Evolutionary conservation across 1,284 basidiomycete genomes (phyloP).

Genomic region (Ceratobasidium sp.): DNA sequence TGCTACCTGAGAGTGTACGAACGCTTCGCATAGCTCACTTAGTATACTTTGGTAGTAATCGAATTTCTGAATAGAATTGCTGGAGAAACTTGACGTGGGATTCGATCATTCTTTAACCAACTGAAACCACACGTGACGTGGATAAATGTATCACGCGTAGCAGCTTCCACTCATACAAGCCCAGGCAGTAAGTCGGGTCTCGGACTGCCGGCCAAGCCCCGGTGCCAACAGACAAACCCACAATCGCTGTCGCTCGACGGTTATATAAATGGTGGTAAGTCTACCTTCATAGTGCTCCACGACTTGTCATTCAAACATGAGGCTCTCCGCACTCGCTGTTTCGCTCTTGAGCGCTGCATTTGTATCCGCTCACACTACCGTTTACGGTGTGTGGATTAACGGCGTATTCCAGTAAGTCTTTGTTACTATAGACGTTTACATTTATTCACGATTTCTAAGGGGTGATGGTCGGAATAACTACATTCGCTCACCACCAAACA

Average conservation of each 20-base stretch:
- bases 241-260: background rate
- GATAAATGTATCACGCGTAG: conserved; percentile 1
- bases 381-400: conserved; percentile 43
- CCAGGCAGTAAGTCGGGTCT: conserved; percentile 20
- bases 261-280: conserved; percentile 7
- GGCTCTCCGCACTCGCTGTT: conserved; percentile 22
- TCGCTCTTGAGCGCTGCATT: conserved; percentile 36
- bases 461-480: conserved; percentile 43
- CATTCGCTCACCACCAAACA: conserved; percentile 44
- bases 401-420: conserved; percentile 42
- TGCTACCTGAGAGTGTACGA: background rate
- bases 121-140: background rate
- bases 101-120: background rate
- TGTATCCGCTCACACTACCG: conserved; percentile 32
- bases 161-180: background rate
- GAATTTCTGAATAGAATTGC: background rate
- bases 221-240: background rate
- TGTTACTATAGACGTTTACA: too few species aligned
- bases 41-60: background rate
- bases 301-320: conserved; percentile 5
- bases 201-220: conserved; percentile 17
- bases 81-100: background rate
- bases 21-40: background rate
- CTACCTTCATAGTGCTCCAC: background rate
- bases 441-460: background rate